Percentiles rank a stretch among this genome's conserved stretches.
phyloP scores from a whole-genome alignment of 192 early-diverging fungal genomes.

The Umbelopsis ramanniana region DNA sequence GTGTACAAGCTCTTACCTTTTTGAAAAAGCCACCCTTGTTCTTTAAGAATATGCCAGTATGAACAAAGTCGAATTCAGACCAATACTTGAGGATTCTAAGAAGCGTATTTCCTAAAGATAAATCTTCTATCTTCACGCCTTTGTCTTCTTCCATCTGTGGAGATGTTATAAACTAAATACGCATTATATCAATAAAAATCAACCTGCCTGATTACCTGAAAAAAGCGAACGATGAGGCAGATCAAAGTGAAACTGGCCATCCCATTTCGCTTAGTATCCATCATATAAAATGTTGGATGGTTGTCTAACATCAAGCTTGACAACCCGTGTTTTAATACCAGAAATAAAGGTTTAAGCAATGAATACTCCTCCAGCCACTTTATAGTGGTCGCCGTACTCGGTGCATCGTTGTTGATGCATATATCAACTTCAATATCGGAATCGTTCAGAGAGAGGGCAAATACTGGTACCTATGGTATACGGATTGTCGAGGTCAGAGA shows the following conservation, averaged over 20 bases:
- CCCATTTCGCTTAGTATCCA: constrained; percentile 26
- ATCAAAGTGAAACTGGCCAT: constrained; percentile 35
- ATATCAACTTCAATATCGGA: constrained; percentile 24
- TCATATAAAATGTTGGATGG: constrained; percentile 6
- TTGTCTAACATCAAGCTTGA: neutral
- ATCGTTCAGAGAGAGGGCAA: neutral
- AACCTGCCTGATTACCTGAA: constrained; percentile 17
- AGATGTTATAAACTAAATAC: neutral
- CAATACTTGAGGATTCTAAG: neutral
- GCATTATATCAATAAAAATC: neutral
- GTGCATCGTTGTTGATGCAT: constrained; percentile 20
- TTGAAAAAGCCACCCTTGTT: neutral
- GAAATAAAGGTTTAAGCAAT: constrained; percentile 29
- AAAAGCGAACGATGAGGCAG: constrained; percentile 35
- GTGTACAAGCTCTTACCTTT: neutral
- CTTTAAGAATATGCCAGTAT: neutral
- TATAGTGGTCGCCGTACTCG: constrained; percentile 25
- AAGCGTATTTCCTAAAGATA: neutral
- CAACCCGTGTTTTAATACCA: constrained; percentile 36
- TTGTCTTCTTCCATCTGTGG: neutral
- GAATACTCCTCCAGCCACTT: constrained; percentile 31
- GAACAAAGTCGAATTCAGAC: neutral
- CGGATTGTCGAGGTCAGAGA: neutral
- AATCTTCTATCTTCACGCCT: neutral
- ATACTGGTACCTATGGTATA: constrained; percentile 23